These are phyloP conservation scores for Cryptococcus sp. DNA, from an alignment of 1,284 basidiomycete species.

Conservation along the genomic window DNA sequence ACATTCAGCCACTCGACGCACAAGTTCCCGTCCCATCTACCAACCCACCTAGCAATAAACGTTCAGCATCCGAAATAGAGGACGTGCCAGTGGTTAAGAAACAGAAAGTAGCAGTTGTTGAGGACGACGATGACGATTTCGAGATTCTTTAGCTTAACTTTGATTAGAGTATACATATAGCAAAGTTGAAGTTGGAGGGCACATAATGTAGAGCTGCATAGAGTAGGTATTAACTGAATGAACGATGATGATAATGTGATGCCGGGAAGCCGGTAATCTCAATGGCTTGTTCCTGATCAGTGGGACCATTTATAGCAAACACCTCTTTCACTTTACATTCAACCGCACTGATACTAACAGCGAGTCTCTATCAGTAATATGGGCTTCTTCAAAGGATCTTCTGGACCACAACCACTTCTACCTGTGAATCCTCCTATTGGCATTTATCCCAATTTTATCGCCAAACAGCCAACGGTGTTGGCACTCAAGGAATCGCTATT, in stretches of 20 bases:
- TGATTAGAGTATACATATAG: too few relatives aligned
- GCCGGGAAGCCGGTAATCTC: too few relatives aligned
- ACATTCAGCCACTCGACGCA: slow-evolving; percentile 4
- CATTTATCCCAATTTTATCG: slow-evolving; percentile 26
- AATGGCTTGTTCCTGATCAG: too few relatives aligned
- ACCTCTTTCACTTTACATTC: too few relatives aligned
- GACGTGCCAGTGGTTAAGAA: slow-evolving; percentile 4
- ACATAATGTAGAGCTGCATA: too few relatives aligned
- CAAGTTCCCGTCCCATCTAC: slow-evolving; percentile 3
- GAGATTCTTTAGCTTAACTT: slow-evolving; percentile 15
- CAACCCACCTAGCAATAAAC: slow-evolving; percentile 13
- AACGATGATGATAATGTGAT: too few relatives aligned
- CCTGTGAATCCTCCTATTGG: slow-evolving; percentile 41
- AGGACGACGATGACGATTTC: slow-evolving; percentile 25
- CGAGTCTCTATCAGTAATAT: slow-evolving; percentile 13
- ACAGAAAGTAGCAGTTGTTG: slow-evolving; percentile 7
- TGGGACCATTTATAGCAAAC: too few relatives aligned
- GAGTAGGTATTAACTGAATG: too few relatives aligned
- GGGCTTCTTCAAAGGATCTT: slow-evolving; percentile 26
- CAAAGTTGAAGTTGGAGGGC: too few relatives aligned
- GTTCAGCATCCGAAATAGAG: slow-evolving; percentile 15
- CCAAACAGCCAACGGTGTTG: slow-evolving; percentile 30
- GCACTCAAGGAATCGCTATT: slow-evolving; percentile 43
- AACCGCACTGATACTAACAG: too few relatives aligned
- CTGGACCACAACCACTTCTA: slow-evolving; percentile 17